Base-by-base conservation (phyloP, 495 filamentous ascomycete genomes). In the Astrothelium macrocarpum region DNA sequence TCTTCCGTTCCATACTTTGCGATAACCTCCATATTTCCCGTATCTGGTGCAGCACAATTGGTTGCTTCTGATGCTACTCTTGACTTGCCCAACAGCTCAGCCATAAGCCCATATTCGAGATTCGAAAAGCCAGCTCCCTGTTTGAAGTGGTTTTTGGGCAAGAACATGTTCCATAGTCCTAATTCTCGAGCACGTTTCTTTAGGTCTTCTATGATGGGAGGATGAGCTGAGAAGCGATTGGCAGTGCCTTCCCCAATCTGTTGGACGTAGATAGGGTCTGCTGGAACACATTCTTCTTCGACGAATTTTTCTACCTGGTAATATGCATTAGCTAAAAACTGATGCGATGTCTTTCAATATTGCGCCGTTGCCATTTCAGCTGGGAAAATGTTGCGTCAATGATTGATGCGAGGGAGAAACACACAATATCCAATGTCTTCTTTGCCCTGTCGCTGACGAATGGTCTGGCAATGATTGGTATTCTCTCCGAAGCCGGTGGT, bases 141-240 rank as follows among this genome's bases (percentile, higher is more conserved):
- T 66, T 85, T 88, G 81, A 96, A 97, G 78, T 97, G 92, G 68
- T 85, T 90, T 77, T 90, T 93, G 56, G 93, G 88, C 64, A 98
- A 76, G 81, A 98, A 98, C 85, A 98, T 88, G 74, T 98, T 98
- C 94, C 94, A 98, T 53, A 98, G 80, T 0, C 94, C 94, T n/a
- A 92, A 79, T 70, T 86, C 80, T 71, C 82, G 82, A 14, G 94
- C 94, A 71, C 89, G 90, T 59, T 78, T 76, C 81, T 98, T 98
- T 66, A 98, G 81, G 45, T 90, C 84, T 67, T 97, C 94, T 66
- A 98, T 82, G 64, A 98, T 78, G 32, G 82, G 71, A 26, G 94
- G 94, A 72, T 90, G 88, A 32, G 82, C 79, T 64, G 85, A 80
- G 89, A 91, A 88, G 82, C 91, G 83, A 65, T 84, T 73, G 43